Base-by-base conservation (phyloP, 257 asterid genomes). In the Ocimum tenuiflorum region DNA sequence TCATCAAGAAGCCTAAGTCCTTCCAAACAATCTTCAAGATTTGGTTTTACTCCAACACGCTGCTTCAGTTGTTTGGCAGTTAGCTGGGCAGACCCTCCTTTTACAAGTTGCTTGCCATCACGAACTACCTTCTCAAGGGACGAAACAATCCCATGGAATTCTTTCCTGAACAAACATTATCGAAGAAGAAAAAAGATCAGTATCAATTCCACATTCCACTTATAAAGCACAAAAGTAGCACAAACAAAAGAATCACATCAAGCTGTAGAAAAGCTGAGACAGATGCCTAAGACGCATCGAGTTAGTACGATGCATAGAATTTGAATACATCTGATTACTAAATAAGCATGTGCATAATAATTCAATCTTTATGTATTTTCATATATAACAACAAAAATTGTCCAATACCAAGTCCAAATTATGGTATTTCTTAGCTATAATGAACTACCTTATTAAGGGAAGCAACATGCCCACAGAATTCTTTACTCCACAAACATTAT, bases 1-100 rank as follows among this genome's bases (percentile, higher is more conserved):
- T 86, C 94, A n/a, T 70, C 76, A 23, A 91, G 90, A 72, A 80
- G 77, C 47, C 69, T 72, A 41, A 91, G 86, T 35, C 95, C 96
- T 19, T 84, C 87, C 51, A 88, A 80, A 70, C 94, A 88, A 71
- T 81, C 77, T 53, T 77, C 85, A 65, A 85, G 66, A 46, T 83
- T 86, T 38, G 96, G 98, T 65, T 91, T 88, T 42, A 78, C 8
- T 61, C 98, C 95, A 50, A 86, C 42, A 6, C 69, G 83, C 63
- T 71, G 95, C 54, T 85, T 85, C 77, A 82, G 68, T 68, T 83
- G 95, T 77, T 85, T 86, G 45, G 73, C 58, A 45, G 78, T 75
- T 50, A 36, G 48, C 54, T 57, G 75, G 31, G 81, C 35, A 4
- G 91, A 79, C 45, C 91, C 86, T 11, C 68, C 77, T 72, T 78